Evolutionary conservation across 2,329 filamentous ascomycete species (phyloP), one percentile per base, ranked within the genome.

Genomic region (Beauveria varroae): DNA sequence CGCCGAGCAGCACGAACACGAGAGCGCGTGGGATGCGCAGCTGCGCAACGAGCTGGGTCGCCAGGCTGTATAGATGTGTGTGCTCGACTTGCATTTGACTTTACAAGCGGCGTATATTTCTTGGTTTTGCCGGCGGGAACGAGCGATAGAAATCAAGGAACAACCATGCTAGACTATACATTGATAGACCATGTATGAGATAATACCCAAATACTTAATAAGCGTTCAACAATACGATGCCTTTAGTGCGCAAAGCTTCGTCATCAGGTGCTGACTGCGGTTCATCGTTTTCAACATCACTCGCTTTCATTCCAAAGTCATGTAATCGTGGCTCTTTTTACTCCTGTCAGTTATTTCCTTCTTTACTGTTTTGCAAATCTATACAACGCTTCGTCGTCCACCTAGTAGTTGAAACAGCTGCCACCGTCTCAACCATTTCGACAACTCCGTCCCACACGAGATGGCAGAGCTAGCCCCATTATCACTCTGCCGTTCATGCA

Each of bases 11-110:
- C 62, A 63, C 18, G 57, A 63, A 18, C 60, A 68, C 55, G 63
- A 63, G 37, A 14, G 8, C 57, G 63, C 63, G 43, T 70, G 69
- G 68, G 68, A 68, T 20, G 53, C 62, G 18, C 56, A 62, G 18
- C 63, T 65, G 3, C 63, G 66, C 52, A 50, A 61, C 16, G 69
- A 72, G 60, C 49, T 62, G 5, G 30, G 65, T 16, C 59, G 61
- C 4, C 68, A 70, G 57, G 61, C 59, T 14, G 66, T 63, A 5
- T 69, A 62, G 64, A 59, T 9, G 30, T 49, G 30, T 37, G 28
- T 22, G 16, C 26, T 58, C 10, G 14, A 37, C 3, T 51, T 30
- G 28, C 43, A 40, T 51, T 24, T 57, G 54, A 57, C 14, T 57
- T 47, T 22, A 34, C n/a, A 47, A 57, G 54, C 41, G 28, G n/a